A percentile compares a stretch with the other conserved stretches of the same genome.
Conservation (phyloP, 192 early-diverging fungal genomes). For the Backusella tarrabulga region DNA sequence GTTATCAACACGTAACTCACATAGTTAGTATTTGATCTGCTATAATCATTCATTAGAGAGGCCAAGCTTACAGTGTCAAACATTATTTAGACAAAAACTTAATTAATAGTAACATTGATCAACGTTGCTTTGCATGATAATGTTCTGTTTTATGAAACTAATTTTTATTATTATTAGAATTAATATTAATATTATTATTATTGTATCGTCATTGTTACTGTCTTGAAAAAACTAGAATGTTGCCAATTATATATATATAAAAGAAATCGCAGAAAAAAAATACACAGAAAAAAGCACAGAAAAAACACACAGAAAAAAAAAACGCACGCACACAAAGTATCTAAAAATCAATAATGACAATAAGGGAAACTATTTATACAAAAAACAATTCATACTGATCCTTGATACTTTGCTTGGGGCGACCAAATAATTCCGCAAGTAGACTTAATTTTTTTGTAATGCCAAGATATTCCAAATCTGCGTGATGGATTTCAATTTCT, state of each 20-base stretch:
- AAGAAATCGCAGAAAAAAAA: not conserved
- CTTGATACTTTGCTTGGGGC: not conserved
- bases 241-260: not conserved
- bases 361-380: not conserved
- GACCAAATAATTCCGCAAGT: not conserved
- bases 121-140: not conserved
- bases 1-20: not conserved
- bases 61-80: not conserved
- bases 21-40: not conserved
- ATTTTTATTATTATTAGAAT: not conserved
- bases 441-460: slow-evolving; percentile 11
- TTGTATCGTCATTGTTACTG: not conserved
- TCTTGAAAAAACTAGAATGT: not conserved
- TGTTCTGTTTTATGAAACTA: not conserved
- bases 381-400: slow-evolving; percentile 1
- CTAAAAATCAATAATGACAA: not conserved
- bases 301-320: not conserved
- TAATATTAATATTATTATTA: not conserved
- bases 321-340: not conserved
- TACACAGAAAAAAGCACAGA: not conserved
- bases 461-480: slow-evolving; percentile 34
- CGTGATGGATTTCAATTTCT: slow-evolving; percentile 25
- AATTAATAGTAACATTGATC: not conserved
- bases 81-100: not conserved
- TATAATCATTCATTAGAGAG: not conserved